Conservation (phyloP, 192 early-diverging fungal species). For the Rhizoclosmatium sp. region DNA sequence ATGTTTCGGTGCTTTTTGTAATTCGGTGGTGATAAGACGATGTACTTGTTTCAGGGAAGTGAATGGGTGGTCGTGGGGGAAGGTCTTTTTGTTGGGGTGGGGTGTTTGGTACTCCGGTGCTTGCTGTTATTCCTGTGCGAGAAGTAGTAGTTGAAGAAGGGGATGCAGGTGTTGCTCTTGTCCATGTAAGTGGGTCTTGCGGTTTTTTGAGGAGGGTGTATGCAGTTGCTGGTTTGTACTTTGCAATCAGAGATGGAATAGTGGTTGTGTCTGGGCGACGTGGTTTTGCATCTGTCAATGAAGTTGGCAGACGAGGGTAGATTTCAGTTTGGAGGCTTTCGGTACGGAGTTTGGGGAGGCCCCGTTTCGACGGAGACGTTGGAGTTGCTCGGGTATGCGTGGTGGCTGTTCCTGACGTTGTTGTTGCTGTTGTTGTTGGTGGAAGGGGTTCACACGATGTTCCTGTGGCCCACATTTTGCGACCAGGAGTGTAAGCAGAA, state of each 20-base stretch:
- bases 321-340: constrained; percentile 13
- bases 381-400: not conserved
- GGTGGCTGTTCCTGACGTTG: not conserved
- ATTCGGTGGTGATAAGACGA: too few species aligned
- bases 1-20: not conserved
- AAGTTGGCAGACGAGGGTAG: not conserved
- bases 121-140: not conserved
- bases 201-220: too few species aligned
- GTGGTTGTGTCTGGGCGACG: not conserved
- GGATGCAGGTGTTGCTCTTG: not conserved
- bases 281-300: too few species aligned
- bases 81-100: not conserved
- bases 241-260: not conserved
- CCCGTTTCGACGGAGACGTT: not conserved
- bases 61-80: not conserved
- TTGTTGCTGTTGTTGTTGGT: not conserved
- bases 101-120: not conserved
- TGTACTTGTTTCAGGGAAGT: not conserved
- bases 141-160: not conserved
- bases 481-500: not conserved
- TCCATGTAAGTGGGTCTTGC: too few species aligned
- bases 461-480: constrained; percentile 9
- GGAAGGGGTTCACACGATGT: not conserved
- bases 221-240: too few species aligned
- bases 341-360: not conserved